Percentiles rank a stretch among this genome's conserved stretches.
Conservation (phyloP, 179 eudicot species). For the Silene noctiflora region DNA sequence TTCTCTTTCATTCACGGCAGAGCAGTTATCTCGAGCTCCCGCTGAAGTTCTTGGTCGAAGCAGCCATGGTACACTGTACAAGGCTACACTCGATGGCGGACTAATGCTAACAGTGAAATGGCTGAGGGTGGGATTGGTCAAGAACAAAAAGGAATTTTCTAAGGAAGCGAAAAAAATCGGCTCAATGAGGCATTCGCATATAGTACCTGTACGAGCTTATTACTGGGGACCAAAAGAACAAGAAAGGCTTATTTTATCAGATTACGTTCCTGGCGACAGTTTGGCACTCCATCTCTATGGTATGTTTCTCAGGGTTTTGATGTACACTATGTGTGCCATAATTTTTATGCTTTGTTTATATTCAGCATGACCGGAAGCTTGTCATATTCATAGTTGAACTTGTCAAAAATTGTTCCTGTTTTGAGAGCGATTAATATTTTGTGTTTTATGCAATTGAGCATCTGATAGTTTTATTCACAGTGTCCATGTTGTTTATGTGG, state of each 20-base stretch:
- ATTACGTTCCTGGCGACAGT: slow-evolving; percentile 74
- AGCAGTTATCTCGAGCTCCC: slow-evolving; percentile 89
- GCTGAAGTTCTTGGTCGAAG: slow-evolving; percentile 98
- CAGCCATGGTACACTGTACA: slow-evolving; percentile 86
- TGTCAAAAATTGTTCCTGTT: neutral
- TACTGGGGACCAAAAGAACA: slow-evolving; percentile 98
- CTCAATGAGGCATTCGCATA: slow-evolving; percentile 58
- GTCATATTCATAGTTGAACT: neutral
- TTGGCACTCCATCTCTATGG: slow-evolving; percentile 88
- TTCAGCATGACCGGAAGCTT: neutral
- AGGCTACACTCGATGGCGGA: slow-evolving; percentile 73
- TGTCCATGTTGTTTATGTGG: neutral
- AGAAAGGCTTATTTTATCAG: slow-evolving; percentile 82
- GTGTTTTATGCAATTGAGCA: neutral
- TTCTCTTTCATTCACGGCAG: slow-evolving; percentile 70
- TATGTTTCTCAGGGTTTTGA: slow-evolving; percentile 33
- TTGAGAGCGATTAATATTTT: neutral
- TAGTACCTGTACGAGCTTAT: slow-evolving; percentile 74
- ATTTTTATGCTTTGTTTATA: neutral
- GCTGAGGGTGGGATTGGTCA: slow-evolving; percentile 88
- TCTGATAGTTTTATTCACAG: neutral
- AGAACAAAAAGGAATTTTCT: slow-evolving; percentile 80
- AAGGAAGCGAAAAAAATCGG: slow-evolving; percentile 85
- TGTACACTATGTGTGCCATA: neutral
- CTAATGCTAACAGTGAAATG: slow-evolving; percentile 84